Evolutionary conservation across 1,139 yeast genomes (phyloP), one percentile per base, ranked within the genome.

Genomic region (Nakaseomyces bracarensis): DNA sequence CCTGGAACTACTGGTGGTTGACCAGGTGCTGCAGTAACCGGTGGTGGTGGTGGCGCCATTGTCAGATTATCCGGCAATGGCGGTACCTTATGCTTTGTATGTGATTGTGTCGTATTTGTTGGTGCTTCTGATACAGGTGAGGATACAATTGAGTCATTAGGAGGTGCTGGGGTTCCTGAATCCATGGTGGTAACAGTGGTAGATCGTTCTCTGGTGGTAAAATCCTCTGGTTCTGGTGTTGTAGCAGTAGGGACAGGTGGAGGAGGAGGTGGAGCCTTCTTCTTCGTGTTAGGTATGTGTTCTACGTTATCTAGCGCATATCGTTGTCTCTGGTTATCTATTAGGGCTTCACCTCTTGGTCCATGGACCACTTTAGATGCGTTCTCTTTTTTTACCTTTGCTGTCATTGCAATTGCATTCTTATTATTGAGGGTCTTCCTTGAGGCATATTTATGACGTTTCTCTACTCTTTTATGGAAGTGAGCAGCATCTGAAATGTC

Each of bases 401-500:
- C 72, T 57, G 81, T 77, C 58, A 85, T 66, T 1, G 91, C 93
- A 51, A 89, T 75, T 2, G 96, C 96, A 54, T 83, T 85, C 56
- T 83, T 86, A 63, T 89, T 91, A 55, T 78, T 78, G 18, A 79
- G 70, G 0, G 98, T 91, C 46, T 82, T 84, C 63, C 82, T 86
- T 20, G 94, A 81, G 0, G 83, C 97, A 60, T 86, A 78, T 61
- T 86, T 89, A 44, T 79, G 79, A 47, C 91, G 74, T 41, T 72
- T 67, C n/a, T 77, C 70, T 3, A 91, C 91, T 46, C 86, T 68
- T 60, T 87, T 86, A 61, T 67, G 70, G 67, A 91, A 85, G 58
- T 82, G 93, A 2, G 86, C 66, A 0, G 98, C 98, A 52, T 91
- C 98, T 41, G 70, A 71, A 43, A 86, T 77, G 64, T 89, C 96